Percentiles rank a stretch among this genome's conserved stretches.
Conservation (phyloP, 805 yeast species). For the Komagataella ulmi region DNA sequence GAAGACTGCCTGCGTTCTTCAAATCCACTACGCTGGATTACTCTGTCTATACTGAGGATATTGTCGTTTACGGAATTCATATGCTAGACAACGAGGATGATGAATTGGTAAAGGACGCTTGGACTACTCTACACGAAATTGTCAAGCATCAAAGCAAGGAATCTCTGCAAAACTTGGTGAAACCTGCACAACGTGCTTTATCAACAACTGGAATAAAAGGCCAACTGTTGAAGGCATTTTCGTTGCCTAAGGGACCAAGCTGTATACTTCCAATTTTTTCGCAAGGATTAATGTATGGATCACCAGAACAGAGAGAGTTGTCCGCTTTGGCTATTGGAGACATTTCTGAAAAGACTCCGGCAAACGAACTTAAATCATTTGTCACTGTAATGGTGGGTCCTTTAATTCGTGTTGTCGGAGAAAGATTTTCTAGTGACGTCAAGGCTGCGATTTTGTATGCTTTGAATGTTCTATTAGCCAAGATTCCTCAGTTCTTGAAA, state of each 20-base stretch:
- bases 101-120: constrained; percentile 50
- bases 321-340: constrained; percentile 87
- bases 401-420: constrained; percentile 94
- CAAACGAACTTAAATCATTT: constrained; percentile 69
- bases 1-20: constrained; percentile 64
- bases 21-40: constrained; percentile 52
- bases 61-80: constrained; percentile 56
- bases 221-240: constrained; percentile 61
- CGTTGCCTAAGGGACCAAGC: constrained; percentile 71
- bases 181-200: constrained; percentile 70
- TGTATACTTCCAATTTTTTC: constrained; percentile 83
- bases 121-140: constrained; percentile 50
- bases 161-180: constrained; percentile 60
- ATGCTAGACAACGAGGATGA: constrained; percentile 60
- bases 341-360: constrained; percentile 73
- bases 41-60: constrained; percentile 58
- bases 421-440: constrained; percentile 80
- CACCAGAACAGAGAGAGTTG: constrained; percentile 59
- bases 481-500: constrained; percentile 81
- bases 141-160: constrained; percentile 66
- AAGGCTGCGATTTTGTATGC: constrained; percentile 90
- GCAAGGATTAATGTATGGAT: constrained; percentile 94
- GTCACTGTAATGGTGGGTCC: constrained; percentile 96
- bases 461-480: constrained; percentile 59
- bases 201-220: constrained; percentile 47